Evolutionary conservation across 2,329 filamentous ascomycete species (phyloP).

Genomic region (Sordariomycetes sp.): DNA sequence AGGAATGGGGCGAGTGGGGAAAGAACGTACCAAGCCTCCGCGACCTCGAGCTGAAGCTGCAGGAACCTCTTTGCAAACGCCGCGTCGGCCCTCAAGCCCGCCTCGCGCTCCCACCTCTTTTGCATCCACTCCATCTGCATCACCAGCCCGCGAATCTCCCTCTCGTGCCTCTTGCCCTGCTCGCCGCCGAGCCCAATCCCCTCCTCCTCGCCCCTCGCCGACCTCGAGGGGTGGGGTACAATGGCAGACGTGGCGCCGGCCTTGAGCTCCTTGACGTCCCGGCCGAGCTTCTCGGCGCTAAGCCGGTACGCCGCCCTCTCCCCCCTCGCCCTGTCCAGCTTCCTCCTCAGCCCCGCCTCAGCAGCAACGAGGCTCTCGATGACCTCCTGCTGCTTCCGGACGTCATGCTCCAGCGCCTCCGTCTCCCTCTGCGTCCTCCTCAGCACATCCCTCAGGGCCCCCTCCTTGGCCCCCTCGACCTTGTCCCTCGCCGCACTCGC

Average conservation of each 20-base stretch:
- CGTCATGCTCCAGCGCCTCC: constrained; percentile 58
- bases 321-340: constrained; percentile 56
- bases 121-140: constrained; percentile 90
- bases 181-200: background rate
- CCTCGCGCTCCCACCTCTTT: constrained; percentile 67
- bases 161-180: constrained; percentile 47
- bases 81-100: constrained; percentile 64
- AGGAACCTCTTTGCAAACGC: constrained; percentile 82
- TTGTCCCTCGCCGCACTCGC: constrained; percentile 16
- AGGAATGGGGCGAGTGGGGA: constrained; percentile 3
- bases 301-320: constrained; percentile 45
- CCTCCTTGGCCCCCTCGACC: constrained; percentile 33
- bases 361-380: constrained; percentile 42
- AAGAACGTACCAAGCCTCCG: constrained; percentile 72
- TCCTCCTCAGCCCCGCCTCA: constrained; percentile 48
- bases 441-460: constrained; percentile 45
- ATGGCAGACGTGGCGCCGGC: constrained; percentile 6
- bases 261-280: constrained; percentile 33
- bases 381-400: constrained; percentile 54
- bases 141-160: constrained; percentile 67
- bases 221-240: background rate
- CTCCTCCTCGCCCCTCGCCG: background rate
- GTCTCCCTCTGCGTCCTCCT: constrained; percentile 50
- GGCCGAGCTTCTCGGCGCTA: constrained; percentile 39
- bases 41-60: constrained; percentile 65